phyloP scores from a whole-genome alignment of 2,329 filamentous ascomycete species.

The Coniochaeta sp. region DNA sequence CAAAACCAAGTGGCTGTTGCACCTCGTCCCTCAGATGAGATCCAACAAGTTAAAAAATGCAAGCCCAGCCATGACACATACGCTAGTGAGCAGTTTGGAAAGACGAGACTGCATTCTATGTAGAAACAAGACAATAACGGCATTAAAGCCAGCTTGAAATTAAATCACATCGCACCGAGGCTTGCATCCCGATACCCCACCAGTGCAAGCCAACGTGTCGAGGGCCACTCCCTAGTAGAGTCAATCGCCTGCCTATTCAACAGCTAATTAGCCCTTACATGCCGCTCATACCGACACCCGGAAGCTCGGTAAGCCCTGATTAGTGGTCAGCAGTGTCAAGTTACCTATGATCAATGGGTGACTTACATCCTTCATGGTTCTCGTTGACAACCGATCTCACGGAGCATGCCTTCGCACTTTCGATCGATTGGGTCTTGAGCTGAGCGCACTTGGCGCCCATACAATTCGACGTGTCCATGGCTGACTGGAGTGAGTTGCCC shows the following conservation, averaged over 20 bases:
- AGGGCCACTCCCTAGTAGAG: not conserved
- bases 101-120: not conserved
- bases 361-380: constrained; percentile 28
- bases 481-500: constrained; percentile 26
- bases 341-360: not conserved
- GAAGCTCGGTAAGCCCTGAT: constrained; percentile 19
- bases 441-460: constrained; percentile 28
- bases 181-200: not conserved
- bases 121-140: not conserved
- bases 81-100: not conserved
- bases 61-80: too few species aligned
- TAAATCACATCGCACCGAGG: not conserved
- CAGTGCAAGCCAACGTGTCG: not conserved
- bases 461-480: constrained; percentile 32
- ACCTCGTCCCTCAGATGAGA: too few species aligned
- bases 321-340: not conserved
- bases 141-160: not conserved
- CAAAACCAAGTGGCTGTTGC: too few species aligned
- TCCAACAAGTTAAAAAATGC: too few species aligned
- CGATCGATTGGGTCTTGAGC: constrained; percentile 25
- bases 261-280: constrained; percentile 8
- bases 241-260: not conserved
- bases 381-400: constrained; percentile 22
- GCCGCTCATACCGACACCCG: constrained; percentile 15
- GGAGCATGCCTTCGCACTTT: constrained; percentile 19